Base-by-base conservation (phyloP, 2,329 filamentous ascomycete species). In the Didymosphaeria variabile region DNA sequence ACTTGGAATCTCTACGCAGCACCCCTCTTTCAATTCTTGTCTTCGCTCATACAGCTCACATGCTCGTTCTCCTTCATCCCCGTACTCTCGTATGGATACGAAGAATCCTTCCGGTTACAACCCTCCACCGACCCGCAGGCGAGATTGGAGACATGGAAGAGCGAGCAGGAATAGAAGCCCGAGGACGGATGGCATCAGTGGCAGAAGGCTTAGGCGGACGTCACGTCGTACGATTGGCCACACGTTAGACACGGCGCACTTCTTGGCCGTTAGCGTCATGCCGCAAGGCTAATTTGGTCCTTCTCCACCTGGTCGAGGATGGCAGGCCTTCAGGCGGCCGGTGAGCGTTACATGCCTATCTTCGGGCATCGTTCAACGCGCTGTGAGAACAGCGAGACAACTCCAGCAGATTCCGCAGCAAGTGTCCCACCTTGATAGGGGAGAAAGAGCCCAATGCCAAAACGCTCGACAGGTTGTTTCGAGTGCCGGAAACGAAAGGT, bases 401-500 rank as follows among this genome's bases (percentile, higher is more conserved):
- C 29, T 23, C 36, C 23, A 29, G 10, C 12, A 23, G 12, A 9
- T 12, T 36, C 40, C 26, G 26, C 42, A 19, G 29, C 23, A 6
- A 17, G 36, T 32, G 32, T 38, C 7, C 36, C 36, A 32, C 19
- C 26, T 34, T 23, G 40, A n/a, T 21, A 55, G 17, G 26, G 17
- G 17, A 21, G 31, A 36, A 26, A 21, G 15, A 36, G 23, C 29
- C 31, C 64, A 29, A 78, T 78, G 75, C 75, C 75, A 42, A 78
- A 77, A 59, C 70, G 75, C 59, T 76, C 73, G 32, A 65, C 69
- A 38, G 75, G 75, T 42, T 78, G 75, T 65, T 78, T 78, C 60
- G 71, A 73, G 61, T 78, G 75, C 62, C 73, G 75, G 64, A 72
- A 74, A 66, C 72, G 75, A 34, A 78, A 78, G 57, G 75, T 78